These are phyloP conservation scores for Globisporangium abappressorium DNA, from an alignment of 352 stramenopile genomes.

Conservation along the genomic window DNA sequence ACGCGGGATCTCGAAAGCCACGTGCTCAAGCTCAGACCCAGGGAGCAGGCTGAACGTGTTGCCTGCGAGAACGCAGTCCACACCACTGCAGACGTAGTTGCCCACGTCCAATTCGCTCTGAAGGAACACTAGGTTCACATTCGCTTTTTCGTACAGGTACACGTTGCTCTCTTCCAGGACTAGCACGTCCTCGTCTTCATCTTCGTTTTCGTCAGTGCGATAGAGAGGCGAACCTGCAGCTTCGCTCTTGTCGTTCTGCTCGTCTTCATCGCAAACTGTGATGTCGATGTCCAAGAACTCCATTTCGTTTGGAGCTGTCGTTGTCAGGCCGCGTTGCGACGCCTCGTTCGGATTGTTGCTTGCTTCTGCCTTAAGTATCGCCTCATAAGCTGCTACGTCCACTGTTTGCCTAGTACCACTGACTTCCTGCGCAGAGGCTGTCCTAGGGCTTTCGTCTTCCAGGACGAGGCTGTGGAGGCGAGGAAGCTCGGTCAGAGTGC, in stretches of 20 bases:
- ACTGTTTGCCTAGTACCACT: not conserved
- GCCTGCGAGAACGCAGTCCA: slow-evolving; percentile 58
- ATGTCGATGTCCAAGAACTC: slow-evolving; percentile 3
- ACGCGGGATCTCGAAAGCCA: slow-evolving; percentile 45
- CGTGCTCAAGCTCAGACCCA: slow-evolving; percentile 22
- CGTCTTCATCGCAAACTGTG: slow-evolving; percentile 2
- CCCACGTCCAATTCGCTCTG: slow-evolving; percentile 44
- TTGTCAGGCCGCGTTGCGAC: not conserved
- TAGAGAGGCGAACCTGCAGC: not conserved
- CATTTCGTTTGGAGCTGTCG: not conserved
- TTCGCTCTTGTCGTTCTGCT: not conserved
- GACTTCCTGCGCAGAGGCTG: not conserved
- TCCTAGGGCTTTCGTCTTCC: slow-evolving; percentile 9
- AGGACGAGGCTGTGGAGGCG: slow-evolving; percentile 22
- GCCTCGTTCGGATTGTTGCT: not conserved
- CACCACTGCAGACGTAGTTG: slow-evolving; percentile 43
- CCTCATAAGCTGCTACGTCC: not conserved
- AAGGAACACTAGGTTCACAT: slow-evolving; percentile 46
- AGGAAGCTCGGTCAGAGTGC: not conserved
- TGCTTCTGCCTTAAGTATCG: not conserved
- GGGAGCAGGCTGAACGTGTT: slow-evolving; percentile 50
- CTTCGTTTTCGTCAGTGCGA: not conserved
- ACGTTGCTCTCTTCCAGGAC: slow-evolving; percentile 54
- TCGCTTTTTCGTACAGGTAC: slow-evolving; percentile 56
- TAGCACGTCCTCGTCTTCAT: slow-evolving; percentile 14